Percentiles rank a stretch among this genome's conserved stretches.
These are phyloP conservation scores for Salinomyces thailandicus DNA, from an alignment of 2,329 filamentous ascomycete species.

Conservation along the genomic window DNA sequence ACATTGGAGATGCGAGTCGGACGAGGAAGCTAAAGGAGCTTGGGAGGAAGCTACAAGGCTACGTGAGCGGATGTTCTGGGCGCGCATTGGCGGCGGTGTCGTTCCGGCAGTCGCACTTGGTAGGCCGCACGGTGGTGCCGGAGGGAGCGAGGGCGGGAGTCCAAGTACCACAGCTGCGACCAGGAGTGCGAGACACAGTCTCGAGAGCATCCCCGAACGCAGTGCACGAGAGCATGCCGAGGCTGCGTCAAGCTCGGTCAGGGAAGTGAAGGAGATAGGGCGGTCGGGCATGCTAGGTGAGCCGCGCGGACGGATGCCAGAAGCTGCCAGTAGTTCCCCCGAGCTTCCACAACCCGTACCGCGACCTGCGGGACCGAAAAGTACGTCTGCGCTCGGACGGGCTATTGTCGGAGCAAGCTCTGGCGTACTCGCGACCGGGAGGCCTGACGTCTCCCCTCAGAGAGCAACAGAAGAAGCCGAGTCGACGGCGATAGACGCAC, in stretches of 20 bases:
- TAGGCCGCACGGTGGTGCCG: constrained; percentile 3
- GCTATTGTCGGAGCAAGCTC: constrained; percentile 2
- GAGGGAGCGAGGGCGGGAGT: background rate
- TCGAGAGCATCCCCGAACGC: constrained; percentile 7
- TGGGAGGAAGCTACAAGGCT: constrained; percentile 92
- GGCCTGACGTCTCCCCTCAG: constrained; percentile 2
- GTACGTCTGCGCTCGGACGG: background rate
- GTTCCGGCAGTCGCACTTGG: constrained; percentile 49
- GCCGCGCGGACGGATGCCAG: no score
- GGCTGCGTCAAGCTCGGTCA: background rate
- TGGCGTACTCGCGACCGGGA: background rate
- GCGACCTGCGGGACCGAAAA: no score
- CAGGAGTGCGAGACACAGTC: constrained; percentile 7
- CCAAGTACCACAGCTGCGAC: constrained; percentile 4
- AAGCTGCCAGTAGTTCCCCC: no score
- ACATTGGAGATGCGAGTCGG: constrained; percentile 73
- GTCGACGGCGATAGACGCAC: no score
- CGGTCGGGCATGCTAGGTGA: no score
- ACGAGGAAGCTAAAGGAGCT: constrained; percentile 72
- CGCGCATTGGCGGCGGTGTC: constrained; percentile 81
- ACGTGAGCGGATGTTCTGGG: constrained; percentile 95
- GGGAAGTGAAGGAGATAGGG: no score
- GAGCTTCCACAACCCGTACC: no score
- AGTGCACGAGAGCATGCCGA: background rate
- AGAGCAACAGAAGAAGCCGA: background rate